Percentiles rank a stretch among this genome's conserved stretches.
Evolutionary conservation across 2,329 filamentous ascomycete genomes (phyloP).

Genomic region (Madurella mycetomatis): DNA sequence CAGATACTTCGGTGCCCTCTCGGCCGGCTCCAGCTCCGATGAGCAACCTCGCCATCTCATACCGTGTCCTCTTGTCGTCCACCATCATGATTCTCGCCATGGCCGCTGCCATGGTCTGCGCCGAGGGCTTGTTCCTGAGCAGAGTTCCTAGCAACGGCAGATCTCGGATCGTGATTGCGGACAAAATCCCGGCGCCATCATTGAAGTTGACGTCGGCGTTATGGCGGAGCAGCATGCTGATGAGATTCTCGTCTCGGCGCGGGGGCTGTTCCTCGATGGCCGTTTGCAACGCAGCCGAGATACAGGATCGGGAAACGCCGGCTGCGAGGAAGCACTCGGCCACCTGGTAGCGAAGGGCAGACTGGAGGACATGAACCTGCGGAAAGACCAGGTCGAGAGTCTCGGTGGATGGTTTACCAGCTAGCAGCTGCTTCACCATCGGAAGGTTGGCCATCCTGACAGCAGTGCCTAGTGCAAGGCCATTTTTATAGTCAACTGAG

Average conservation of each 20-base stretch:
- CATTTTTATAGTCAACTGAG: constrained; percentile 49
- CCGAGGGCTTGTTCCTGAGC: constrained; percentile 42
- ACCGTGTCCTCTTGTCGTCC: constrained; percentile 38
- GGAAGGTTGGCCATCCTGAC: constrained; percentile 41
- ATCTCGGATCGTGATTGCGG: constrained; percentile 47
- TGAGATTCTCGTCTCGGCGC: constrained; percentile 46
- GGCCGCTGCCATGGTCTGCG: constrained; percentile 44
- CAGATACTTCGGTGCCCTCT: constrained; percentile 35
- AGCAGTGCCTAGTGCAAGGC: constrained; percentile 47
- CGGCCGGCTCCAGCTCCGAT: constrained; percentile 40
- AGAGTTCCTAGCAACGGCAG: constrained; percentile 42
- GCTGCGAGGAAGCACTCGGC: constrained; percentile 47
- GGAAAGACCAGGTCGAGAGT: constrained; percentile 49
- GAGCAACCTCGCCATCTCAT: constrained; percentile 45
- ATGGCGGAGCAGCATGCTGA: constrained; percentile 48
- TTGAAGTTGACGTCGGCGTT: constrained; percentile 53
- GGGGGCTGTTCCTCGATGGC: constrained; percentile 47
- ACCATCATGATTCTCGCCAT: constrained; percentile 46
- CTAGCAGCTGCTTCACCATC: constrained; percentile 45
- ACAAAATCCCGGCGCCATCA: constrained; percentile 45
- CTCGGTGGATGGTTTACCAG: constrained; percentile 42
- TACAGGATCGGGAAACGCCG: constrained; percentile 42
- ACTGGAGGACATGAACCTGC: constrained; percentile 40
- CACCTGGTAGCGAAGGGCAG: constrained; percentile 43
- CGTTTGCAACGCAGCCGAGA: constrained; percentile 48